A percentile compares a stretch with the other conserved stretches of the same genome.
These are phyloP conservation scores for Neonectria ditissima DNA, from an alignment of 2,329 filamentous ascomycete genomes.

Conservation along the genomic window DNA sequence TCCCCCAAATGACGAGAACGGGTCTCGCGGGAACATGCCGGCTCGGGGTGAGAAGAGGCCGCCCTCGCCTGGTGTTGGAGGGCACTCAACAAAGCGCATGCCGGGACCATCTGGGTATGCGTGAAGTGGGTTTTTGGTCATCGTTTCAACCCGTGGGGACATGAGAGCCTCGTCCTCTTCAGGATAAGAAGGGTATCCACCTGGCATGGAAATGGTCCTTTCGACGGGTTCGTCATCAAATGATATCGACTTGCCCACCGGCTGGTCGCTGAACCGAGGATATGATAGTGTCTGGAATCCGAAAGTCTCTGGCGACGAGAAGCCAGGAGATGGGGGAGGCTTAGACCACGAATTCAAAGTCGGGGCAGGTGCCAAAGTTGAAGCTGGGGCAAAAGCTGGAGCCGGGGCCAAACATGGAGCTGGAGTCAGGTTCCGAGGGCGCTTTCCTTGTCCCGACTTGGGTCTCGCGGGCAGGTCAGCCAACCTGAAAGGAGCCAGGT, in stretches of 20 bases:
- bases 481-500: conserved; percentile 36
- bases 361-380: conserved; percentile 2
- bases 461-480: conserved; percentile 50
- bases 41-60: conserved; percentile 66
- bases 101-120: conserved; percentile 57
- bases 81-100: conserved; percentile 65
- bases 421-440: conserved; percentile 26
- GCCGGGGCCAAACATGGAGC: conserved; percentile 19
- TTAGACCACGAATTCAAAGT: conserved; percentile 46
- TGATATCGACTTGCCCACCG: conserved; percentile 14
- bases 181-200: conserved; percentile 42
- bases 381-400: conserved; percentile 30
- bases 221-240: conserved; percentile 42
- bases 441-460: conserved; percentile 47
- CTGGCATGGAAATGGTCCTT: conserved; percentile 52
- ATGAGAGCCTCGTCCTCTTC: conserved; percentile 70
- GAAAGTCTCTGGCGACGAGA: conserved; percentile 54
- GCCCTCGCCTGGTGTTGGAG: conserved; percentile 63
- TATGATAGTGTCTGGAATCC: conserved; percentile 56
- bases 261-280: conserved; percentile 38
- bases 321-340: conserved; percentile 60
- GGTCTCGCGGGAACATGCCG: conserved; percentile 65
- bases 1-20: conserved; percentile 63
- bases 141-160: conserved; percentile 78
- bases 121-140: conserved; percentile 76